Conservation (phyloP, 2,329 filamentous ascomycete species). For the Neofusicoccum sp. region DNA sequence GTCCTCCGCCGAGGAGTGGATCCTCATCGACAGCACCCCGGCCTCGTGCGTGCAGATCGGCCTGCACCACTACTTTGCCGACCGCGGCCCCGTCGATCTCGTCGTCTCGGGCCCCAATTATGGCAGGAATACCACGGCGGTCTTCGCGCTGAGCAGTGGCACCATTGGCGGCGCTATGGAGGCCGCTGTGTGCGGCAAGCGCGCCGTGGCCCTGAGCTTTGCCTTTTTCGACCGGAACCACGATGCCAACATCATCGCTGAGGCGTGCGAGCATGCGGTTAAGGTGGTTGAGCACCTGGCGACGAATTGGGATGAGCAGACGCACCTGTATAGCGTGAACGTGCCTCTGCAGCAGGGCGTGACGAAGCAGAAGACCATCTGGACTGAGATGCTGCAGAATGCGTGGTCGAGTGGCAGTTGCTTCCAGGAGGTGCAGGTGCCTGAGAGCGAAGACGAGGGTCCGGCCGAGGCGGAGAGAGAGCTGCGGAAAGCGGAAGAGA, state of each 20-base stretch:
- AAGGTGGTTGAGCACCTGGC: constrained; percentile 76
- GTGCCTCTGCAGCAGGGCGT: constrained; percentile 80
- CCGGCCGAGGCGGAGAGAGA: constrained; percentile 68
- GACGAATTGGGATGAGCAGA: constrained; percentile 66
- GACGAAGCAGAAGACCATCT: constrained; percentile 70
- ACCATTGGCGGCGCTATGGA: constrained; percentile 53
- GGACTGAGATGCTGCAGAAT: constrained; percentile 85
- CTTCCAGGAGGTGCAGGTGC: constrained; percentile 75
- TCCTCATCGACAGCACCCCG: constrained; percentile 51
- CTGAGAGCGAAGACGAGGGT: constrained; percentile 54
- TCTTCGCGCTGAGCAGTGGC: constrained; percentile 49
- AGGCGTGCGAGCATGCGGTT: constrained; percentile 71
- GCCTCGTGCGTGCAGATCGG: constrained; percentile 52
- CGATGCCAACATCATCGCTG: constrained; percentile 75
- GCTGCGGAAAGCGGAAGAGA: constrained; percentile 64
- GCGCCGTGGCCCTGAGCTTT: constrained; percentile 79
- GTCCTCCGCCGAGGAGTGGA: constrained; percentile 46
- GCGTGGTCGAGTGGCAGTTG: constrained; percentile 74
- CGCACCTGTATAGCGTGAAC: constrained; percentile 89
- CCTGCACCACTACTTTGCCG: constrained; percentile 46
- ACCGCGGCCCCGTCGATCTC: constrained; percentile 45
- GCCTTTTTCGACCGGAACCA: constrained; percentile 87
- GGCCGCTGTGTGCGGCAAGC: constrained; percentile 46
- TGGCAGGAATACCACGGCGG: constrained; percentile 50
- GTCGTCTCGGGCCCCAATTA: constrained; percentile 52